Conservation (phyloP, 495 filamentous ascomycete genomes). For the Daldinia caldariorum region DNA sequence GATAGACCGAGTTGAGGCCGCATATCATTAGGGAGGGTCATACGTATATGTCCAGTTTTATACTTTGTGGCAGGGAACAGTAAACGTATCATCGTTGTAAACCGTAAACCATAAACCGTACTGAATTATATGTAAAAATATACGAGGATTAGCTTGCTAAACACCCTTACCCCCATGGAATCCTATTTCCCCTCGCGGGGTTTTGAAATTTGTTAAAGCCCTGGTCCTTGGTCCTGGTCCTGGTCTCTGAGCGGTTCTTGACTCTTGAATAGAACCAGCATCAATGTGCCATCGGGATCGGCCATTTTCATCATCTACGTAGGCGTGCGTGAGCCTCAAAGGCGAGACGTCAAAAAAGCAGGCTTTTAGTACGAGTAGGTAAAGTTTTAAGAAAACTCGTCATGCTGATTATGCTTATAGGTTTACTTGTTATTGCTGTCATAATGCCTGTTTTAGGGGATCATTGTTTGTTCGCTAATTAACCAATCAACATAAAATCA, state of each 20-base stretch:
- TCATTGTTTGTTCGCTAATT: too few species aligned
- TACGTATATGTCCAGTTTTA: background rate
- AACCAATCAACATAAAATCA: background rate
- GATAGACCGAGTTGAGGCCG: constrained; percentile 39
- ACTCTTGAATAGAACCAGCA: too few species aligned
- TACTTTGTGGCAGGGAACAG: too few species aligned
- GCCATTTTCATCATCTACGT: constrained; percentile 23
- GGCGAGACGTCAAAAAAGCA: background rate
- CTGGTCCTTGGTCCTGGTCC: background rate
- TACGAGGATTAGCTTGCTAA: background rate
- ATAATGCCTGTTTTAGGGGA: background rate
- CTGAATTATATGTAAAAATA: too few species aligned
- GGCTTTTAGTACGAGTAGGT: background rate
- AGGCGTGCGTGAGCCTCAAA: constrained; percentile 11
- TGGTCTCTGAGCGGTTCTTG: background rate
- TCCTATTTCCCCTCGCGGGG: background rate
- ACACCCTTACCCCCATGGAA: background rate
- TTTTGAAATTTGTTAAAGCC: constrained; percentile 5
- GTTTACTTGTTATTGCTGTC: background rate
- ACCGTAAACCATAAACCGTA: too few species aligned
- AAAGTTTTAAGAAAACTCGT: too few species aligned
- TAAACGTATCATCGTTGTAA: too few species aligned
- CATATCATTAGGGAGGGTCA: background rate
- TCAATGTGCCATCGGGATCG: constrained; percentile 16
- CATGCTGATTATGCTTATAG: background rate